These are phyloP conservation scores for Nicotiana paniculata DNA, from an alignment of 257 asterid genomes.

Conservation along the genomic window DNA sequence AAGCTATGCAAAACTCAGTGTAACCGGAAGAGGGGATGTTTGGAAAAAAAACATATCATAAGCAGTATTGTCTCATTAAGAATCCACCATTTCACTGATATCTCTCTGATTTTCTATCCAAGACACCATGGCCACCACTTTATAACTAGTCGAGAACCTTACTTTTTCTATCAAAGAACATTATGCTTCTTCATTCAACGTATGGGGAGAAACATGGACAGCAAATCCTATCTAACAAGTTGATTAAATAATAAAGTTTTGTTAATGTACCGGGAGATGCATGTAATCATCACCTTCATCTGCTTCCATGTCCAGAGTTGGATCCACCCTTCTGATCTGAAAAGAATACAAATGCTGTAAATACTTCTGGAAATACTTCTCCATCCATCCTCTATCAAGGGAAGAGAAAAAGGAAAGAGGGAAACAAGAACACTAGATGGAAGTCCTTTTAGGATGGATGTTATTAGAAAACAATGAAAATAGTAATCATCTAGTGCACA, in stretches of 20 bases:
- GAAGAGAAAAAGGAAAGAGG: not conserved
- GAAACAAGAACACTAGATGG: not conserved
- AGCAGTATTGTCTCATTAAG: no score
- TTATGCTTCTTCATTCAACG: not conserved
- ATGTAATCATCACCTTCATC: conserved; percentile 91
- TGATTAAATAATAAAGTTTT: conserved; percentile 7
- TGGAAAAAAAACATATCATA: no score
- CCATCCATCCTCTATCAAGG: not conserved
- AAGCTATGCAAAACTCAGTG: no score
- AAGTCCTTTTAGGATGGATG: not conserved
- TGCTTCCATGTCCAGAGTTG: conserved; percentile 90
- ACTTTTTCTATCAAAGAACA: no score
- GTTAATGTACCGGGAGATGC: conserved; percentile 68
- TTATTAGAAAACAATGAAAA: not conserved
- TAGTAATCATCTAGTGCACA: not conserved
- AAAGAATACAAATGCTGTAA: conserved; percentile 14
- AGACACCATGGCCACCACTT: not conserved
- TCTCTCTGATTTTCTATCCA: not conserved
- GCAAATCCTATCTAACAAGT: not conserved
- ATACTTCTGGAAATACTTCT: conserved; percentile 8
- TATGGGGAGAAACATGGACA: not conserved
- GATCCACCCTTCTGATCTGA: conserved; percentile 95
- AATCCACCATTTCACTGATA: not conserved
- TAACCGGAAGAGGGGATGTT: no score
- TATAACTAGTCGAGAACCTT: not conserved